Base-by-base conservation (phyloP, 768 basidiomycete species). In the Floccularia luteovirens region DNA sequence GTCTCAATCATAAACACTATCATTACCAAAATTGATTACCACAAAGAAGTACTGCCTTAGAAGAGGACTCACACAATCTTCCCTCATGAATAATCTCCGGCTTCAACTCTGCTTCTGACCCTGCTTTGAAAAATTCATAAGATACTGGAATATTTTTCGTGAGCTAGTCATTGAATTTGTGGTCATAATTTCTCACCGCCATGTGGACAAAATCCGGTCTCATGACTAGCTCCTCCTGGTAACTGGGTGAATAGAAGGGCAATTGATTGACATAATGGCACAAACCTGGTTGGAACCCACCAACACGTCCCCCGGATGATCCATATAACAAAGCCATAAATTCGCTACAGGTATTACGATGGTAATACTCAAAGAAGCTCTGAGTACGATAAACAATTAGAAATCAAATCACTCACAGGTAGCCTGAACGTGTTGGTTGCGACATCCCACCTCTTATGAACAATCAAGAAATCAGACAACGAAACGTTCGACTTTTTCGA, bases 271-370 rank as follows among this genome's bases (percentile, higher is more conserved):
- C 16, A 2, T n/a, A 11, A 11, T 17, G 22, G 8, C n/a, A n/a
- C 48, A 32, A 43, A 62, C 79, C 78, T 13, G 79, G 78, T 39
- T 66, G 58, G 63, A 83, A 83, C 11, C 60, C 70, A 43, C 80
- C 79, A 43, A 72, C 74, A 20, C 79, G 66, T 4, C 79, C 81
- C 19, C 72, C 77, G 51, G 82, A 82, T 1, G 58, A 60, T 13
- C 79, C 79, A 45, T 75, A 75, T 24, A 82, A 53, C 23, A 81
- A 58, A 1, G 77, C 81, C 72, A 82, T 75, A 46, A 82, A 74
- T 56, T 82, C 80, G 1, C 70, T 74, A 0, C 74, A 61, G 16
- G 69, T 64, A 50, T 83, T 83, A 8, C 79, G 65, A 55, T 82
- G 79, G 51, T 77, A 79, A 52, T 77, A 83, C 72, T 78, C 25